phyloP scores from a whole-genome alignment of 2,329 filamentous ascomycete genomes.

The Gaeumannomyces tritici region DNA sequence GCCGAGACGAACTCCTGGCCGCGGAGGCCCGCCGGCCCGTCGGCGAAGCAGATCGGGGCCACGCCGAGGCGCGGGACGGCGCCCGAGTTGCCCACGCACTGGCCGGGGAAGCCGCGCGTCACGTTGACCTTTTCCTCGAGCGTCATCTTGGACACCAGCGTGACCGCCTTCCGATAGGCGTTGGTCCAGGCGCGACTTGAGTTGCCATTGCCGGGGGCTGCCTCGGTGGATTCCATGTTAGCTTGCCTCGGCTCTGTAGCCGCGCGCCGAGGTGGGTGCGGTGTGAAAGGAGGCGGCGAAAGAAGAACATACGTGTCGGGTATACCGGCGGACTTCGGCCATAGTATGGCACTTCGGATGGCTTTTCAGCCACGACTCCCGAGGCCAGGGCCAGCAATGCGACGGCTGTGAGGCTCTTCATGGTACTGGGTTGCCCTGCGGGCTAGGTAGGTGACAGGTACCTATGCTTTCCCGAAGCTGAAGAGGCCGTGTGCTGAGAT shows the following conservation, averaged over 20 bases:
- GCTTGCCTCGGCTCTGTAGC: not conserved
- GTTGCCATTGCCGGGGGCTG: slow-evolving; percentile 18
- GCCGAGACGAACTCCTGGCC: slow-evolving; percentile 23
- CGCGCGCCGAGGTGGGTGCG: not conserved
- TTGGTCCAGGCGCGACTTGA: slow-evolving; percentile 20
- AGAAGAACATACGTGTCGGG: slow-evolving; percentile 16
- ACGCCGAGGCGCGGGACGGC: slow-evolving; percentile 27
- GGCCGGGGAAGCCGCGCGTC: slow-evolving; percentile 23
- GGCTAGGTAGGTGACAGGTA: too few relatives aligned
- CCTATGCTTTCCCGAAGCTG: not conserved
- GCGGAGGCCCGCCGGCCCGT: slow-evolving; percentile 25
- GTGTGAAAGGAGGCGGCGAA: not conserved
- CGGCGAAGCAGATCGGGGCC: slow-evolving; percentile 32
- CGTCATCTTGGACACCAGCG: slow-evolving; percentile 25
- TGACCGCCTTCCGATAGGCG: slow-evolving; percentile 23
- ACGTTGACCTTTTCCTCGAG: slow-evolving; percentile 28
- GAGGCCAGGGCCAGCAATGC: not conserved
- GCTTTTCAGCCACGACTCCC: not conserved
- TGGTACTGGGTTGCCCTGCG: not conserved
- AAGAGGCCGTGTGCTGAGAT: not conserved
- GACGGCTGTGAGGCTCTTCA: not conserved
- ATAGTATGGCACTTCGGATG: slow-evolving; percentile 21
- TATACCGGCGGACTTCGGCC: slow-evolving; percentile 23
- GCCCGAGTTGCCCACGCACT: slow-evolving; percentile 21
- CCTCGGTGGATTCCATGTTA: not conserved